Base-by-base conservation (phyloP, 768 basidiomycete species). In the Pulveroboletus frians region DNA sequence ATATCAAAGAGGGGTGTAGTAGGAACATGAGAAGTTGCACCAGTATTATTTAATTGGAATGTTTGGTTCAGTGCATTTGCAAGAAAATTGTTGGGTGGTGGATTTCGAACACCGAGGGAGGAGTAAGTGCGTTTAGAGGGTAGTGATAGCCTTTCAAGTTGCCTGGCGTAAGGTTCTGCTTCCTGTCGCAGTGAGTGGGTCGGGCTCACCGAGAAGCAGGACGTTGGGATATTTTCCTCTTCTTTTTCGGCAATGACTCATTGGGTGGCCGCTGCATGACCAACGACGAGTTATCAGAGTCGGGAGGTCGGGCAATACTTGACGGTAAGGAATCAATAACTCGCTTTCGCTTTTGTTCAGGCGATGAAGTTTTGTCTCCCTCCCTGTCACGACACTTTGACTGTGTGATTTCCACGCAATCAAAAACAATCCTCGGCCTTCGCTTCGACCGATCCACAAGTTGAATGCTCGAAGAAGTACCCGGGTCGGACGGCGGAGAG, bases 181-280 rank as follows among this genome's bases (percentile, higher is more conserved):
- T 61, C 63, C 51, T 44, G 54, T 34, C 31, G 48, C 61, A 65
- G 63, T 60, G 63, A 63, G 63, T 49, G 54, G 50, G 57, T 49
- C 49, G 46, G 50, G 56, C 64, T 65, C 60, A 65, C 64, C 63
- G 65, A 54, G 64, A 59, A 67, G 56, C 62, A 52, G 60, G 42
- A 54, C 63, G 53, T 45, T 40, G 56, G 8, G 50, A 31, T 23
- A 39, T 38, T 43, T 55, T 61, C 40, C 47, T 59, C 47, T 56
- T 65, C 50, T 50, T 64, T 46, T 46, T 53, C 0, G 45, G 23
- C 32, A 21, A 34, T 10, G 51, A 31, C 32, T 36, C 47, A 41
- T 4, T 27, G 4, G 41, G 13, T 31, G n/a, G 31, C 18, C 43
- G 51, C 43, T 44, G 54, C 2, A 29, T 8, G 5, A 9, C 9